These are phyloP conservation scores for Termitomyces sp. DNA, from an alignment of 1,284 basidiomycete genomes.

Conservation along the genomic window DNA sequence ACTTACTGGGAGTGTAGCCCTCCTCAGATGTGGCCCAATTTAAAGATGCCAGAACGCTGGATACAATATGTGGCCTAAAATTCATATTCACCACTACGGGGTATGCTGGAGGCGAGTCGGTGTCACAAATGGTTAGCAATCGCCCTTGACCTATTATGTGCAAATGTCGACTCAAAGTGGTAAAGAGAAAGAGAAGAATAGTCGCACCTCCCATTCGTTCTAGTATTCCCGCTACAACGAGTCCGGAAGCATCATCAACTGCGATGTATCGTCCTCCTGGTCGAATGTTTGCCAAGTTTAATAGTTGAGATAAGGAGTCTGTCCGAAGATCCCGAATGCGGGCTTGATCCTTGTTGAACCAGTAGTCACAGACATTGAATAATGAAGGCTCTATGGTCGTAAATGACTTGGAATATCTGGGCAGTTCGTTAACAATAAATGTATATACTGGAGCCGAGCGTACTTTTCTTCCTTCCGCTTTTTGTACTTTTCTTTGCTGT, in stretches of 20 bases:
- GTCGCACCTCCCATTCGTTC: conserved; percentile 77
- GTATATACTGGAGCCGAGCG: neutral
- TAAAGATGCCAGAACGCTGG: conserved; percentile 59
- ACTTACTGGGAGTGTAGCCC: conserved; percentile 64
- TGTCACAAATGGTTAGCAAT: conserved; percentile 83
- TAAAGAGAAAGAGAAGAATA: conserved; percentile 4
- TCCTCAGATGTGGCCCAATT: conserved; percentile 92
- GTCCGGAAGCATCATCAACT: conserved; percentile 88
- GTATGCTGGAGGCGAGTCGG: conserved; percentile 91
- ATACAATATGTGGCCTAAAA: conserved; percentile 59
- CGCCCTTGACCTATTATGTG: conserved; percentile 61
- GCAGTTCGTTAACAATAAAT: conserved; percentile 2
- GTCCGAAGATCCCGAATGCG: conserved; percentile 83
- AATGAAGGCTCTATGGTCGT: conserved; percentile 86
- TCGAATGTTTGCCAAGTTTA: conserved; percentile 79
- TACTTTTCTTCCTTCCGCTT: conserved; percentile 95
- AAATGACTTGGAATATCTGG: conserved; percentile 85
- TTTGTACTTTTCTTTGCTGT: conserved; percentile 95
- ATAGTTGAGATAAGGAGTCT: conserved; percentile 86
- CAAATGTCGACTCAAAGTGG: conserved; percentile 6
- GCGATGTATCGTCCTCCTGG: conserved; percentile 87
- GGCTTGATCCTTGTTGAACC: conserved; percentile 77
- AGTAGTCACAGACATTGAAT: conserved; percentile 86
- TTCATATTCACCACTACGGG: conserved; percentile 86
- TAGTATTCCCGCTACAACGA: conserved; percentile 82